phyloP scores from a whole-genome alignment of 1,284 basidiomycete species.

The Sporisorium iseilematis-ciliati region DNA sequence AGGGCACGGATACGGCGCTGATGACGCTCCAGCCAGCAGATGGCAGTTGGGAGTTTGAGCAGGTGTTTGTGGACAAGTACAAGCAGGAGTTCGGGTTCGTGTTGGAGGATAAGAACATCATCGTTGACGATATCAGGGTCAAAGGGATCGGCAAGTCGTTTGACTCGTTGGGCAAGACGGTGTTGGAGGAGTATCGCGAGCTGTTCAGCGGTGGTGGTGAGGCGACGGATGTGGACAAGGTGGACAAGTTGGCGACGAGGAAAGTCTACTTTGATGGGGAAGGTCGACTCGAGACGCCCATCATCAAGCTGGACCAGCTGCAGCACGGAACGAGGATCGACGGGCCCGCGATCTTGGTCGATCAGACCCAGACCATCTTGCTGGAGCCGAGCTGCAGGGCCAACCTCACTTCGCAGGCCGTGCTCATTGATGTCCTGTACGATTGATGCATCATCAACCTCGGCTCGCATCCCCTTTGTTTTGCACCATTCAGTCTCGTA shows the following conservation, averaged over 20 bases:
- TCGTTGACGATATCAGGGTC: constrained; percentile 92
- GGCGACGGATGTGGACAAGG: not conserved
- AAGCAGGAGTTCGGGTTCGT: constrained; percentile 83
- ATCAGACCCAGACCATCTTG: constrained; percentile 91
- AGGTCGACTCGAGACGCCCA: constrained; percentile 83
- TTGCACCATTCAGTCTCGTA: too few relatives aligned
- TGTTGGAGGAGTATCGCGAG: constrained; percentile 77
- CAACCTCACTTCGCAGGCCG: constrained; percentile 51
- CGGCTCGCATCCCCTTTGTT: too few relatives aligned
- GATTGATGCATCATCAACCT: too few relatives aligned
- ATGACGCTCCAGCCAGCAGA: constrained; percentile 80
- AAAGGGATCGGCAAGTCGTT: constrained; percentile 85
- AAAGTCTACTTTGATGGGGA: constrained; percentile 83
- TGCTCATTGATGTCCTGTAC: constrained; percentile 58
- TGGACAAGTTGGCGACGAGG: constrained; percentile 70
- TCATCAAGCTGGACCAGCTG: constrained; percentile 79
- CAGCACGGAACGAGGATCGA: constrained; percentile 78
- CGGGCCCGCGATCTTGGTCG: constrained; percentile 90
- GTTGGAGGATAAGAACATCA: constrained; percentile 80
- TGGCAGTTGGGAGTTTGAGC: constrained; percentile 80
- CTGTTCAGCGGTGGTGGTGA: constrained; percentile 52
- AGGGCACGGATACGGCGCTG: constrained; percentile 85
- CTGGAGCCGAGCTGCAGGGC: constrained; percentile 71
- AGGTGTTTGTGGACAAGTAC: constrained; percentile 76
- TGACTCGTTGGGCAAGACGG: constrained; percentile 82